These are phyloP conservation scores for Wallacemonas sp. DNA, from an alignment of 208 protist species.

Conservation along the genomic window DNA sequence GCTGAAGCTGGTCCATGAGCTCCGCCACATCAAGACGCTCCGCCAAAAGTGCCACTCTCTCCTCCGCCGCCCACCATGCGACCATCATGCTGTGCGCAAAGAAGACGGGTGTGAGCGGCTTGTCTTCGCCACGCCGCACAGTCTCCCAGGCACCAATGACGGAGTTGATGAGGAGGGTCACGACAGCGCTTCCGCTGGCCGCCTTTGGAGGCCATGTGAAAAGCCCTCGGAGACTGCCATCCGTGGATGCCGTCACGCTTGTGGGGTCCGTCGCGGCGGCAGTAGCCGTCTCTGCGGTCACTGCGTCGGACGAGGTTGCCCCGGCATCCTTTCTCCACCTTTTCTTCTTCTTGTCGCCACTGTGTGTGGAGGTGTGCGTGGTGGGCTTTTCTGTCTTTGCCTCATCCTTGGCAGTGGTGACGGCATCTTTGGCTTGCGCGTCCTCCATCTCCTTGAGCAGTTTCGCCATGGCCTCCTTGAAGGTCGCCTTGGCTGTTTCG, in stretches of 20 bases:
- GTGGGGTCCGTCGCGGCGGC: no score
- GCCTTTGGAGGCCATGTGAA: constrained; percentile 2
- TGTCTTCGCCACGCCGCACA: constrained; percentile 42
- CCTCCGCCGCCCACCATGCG: constrained; percentile 61
- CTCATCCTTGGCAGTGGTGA: no score
- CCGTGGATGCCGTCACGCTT: neutral
- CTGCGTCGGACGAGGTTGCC: no score
- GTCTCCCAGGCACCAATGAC: constrained; percentile 45
- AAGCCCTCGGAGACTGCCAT: neutral
- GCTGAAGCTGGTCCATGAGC: neutral
- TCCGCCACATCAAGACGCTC: neutral
- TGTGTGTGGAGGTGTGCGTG: no score
- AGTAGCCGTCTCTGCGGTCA: constrained; percentile 7
- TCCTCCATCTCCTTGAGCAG: constrained; percentile 21
- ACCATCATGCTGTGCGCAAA: constrained; percentile 43
- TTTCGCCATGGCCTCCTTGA: constrained; percentile 17
- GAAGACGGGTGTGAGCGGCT: constrained; percentile 32
- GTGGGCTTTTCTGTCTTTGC: no score
- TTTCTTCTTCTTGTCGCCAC: no score
- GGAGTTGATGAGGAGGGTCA: constrained; percentile 35
- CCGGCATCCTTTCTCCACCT: no score
- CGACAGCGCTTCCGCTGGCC: constrained; percentile 14
- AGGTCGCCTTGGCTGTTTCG: constrained; percentile 12
- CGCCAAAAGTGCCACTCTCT: constrained; percentile 11
- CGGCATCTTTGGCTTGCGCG: no score